A percentile compares a stretch with the other conserved stretches of the same genome.
These are phyloP conservation scores for Eleusine indica DNA, from an alignment of 176 grass and related monocot species.

Conservation along the genomic window DNA sequence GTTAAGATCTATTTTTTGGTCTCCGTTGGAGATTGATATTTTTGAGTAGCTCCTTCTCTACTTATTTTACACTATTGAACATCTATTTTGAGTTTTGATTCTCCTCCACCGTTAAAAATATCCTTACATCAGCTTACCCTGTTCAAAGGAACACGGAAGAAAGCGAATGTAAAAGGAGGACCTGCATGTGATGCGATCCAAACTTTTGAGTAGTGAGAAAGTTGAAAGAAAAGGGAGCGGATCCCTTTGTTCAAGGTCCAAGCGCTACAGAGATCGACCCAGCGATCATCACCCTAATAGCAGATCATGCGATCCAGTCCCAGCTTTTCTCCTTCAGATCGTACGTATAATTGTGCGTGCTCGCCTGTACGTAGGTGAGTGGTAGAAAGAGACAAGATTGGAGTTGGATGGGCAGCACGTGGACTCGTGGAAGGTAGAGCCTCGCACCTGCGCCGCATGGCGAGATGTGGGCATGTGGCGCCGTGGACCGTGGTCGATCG, in stretches of 20 bases:
- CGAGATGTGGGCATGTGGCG: no score
- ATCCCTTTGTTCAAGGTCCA: slow-evolving; percentile 3
- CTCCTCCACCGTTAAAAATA: no score
- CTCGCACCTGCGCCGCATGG: neutral
- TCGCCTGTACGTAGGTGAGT: neutral
- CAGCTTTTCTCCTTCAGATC: neutral
- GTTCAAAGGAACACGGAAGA: neutral
- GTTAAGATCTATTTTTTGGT: no score
- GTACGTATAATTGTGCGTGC: neutral
- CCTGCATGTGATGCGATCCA: slow-evolving; percentile 6
- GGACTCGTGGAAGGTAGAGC: neutral
- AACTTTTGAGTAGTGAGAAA: neutral
- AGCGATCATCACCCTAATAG: neutral
- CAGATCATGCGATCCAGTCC: slow-evolving; percentile 1
- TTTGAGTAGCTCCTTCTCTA: no score
- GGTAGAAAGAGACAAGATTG: neutral
- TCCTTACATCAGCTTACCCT: neutral
- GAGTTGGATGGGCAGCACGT: neutral
- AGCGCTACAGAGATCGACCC: neutral
- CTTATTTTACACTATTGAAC: no score
- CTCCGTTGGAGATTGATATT: no score
- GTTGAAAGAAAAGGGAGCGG: no score
- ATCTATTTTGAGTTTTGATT: no score
- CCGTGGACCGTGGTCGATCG: no score
- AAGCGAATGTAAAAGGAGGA: neutral